A percentile compares a stretch with the other conserved stretches of the same genome.
Evolutionary conservation across 176 grass and related monocot genomes (phyloP).

Genomic region (Ananas comosus): DNA sequence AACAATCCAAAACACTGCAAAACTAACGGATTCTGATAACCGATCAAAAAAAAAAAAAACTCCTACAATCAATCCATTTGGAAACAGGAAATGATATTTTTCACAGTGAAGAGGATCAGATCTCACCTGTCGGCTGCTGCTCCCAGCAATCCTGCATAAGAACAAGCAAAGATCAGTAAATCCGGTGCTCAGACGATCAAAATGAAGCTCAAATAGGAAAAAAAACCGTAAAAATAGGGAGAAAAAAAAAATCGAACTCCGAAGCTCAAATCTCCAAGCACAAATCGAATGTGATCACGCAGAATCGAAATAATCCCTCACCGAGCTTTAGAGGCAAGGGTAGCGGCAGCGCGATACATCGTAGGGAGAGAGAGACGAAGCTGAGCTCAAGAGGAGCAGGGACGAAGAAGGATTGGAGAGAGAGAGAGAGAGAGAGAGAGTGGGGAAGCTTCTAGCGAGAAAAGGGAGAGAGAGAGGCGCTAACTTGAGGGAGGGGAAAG

Average conservation of each 20-base stretch:
- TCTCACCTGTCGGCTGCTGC: constrained; percentile 51
- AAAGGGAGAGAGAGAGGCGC: constrained; percentile 17
- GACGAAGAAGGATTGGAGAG: constrained; percentile 1
- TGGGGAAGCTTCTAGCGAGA: background rate
- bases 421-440: constrained; percentile 1
- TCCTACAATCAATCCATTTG: background rate
- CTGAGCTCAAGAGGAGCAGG: constrained; percentile 6
- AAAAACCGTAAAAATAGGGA: background rate
- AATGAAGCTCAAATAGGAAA: too few species aligned
- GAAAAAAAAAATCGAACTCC: background rate
- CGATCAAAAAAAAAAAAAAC: too few species aligned
- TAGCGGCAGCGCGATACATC: constrained; percentile 66
- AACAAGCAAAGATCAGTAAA: constrained; percentile 19
- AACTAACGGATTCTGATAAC: too few species aligned
- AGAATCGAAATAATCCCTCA: constrained; percentile 8
- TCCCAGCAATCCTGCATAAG: constrained; percentile 56
- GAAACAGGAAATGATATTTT: background rate
- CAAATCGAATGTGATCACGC: constrained; percentile 1
- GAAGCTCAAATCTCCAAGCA: background rate
- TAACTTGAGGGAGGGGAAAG: constrained; percentile 16
- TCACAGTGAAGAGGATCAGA: background rate
- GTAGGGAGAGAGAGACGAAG: constrained; percentile 5
- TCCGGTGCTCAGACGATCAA: background rate
- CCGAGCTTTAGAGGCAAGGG: constrained; percentile 71
- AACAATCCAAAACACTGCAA: too few species aligned